Evolutionary conservation across 257 asterid species (phyloP).

Genomic region (Gynochthodes officinalis): DNA sequence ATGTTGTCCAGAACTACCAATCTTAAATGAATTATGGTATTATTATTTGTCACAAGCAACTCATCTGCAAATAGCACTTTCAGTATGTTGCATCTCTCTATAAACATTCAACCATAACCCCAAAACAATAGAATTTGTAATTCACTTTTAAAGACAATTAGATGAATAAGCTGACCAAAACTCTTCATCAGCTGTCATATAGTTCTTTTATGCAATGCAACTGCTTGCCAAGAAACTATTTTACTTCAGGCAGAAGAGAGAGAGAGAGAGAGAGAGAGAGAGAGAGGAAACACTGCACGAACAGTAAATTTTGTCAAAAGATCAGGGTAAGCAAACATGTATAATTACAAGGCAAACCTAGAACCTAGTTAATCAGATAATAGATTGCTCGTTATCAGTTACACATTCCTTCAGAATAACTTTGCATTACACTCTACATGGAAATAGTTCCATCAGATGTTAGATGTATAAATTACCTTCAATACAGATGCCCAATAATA

Average conservation of each 20-base stretch:
- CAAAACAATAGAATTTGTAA: not conserved
- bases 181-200: not conserved
- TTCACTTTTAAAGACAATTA: not conserved
- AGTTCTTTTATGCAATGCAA: not conserved
- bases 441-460: not conserved
- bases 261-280: not conserved
- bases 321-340: not conserved
- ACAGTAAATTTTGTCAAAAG: not conserved
- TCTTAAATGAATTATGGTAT: not conserved
- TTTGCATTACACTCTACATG: not conserved
- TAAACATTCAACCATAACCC: not conserved
- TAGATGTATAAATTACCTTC: conserved; percentile 50
- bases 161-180: not conserved
- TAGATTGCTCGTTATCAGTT: not conserved
- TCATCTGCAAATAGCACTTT: not conserved
- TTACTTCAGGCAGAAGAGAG: not conserved
- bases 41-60: not conserved
- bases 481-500: conserved; percentile 98
- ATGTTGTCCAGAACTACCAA: not conserved
- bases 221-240: not conserved
- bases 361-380: not conserved
- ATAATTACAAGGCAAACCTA: not conserved
- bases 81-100: not conserved
- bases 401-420: not conserved
- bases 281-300: not conserved